phyloP scores from a whole-genome alignment of 129 eudicot species.

The Escallonia herrerae region DNA sequence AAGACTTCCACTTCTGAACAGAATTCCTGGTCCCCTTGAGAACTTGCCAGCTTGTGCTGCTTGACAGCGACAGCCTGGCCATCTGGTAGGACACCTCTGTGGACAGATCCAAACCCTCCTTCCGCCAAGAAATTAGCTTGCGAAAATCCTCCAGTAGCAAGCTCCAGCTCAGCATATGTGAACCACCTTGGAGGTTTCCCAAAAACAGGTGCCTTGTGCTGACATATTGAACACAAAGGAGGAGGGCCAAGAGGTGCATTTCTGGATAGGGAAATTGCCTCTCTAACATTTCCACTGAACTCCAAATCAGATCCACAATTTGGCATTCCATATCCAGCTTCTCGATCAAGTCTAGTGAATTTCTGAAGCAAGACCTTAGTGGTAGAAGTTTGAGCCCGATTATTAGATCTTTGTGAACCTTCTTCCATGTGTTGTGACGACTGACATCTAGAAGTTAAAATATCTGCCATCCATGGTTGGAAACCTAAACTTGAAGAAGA shows the following conservation, averaged over 20 bases:
- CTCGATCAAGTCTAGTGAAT: slow-evolving; percentile 55
- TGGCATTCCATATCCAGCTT: slow-evolving; percentile 41
- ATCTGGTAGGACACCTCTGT: slow-evolving; percentile 91
- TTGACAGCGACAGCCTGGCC: slow-evolving; percentile 94
- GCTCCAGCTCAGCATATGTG: slow-evolving; percentile 85
- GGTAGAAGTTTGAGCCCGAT: slow-evolving; percentile 31
- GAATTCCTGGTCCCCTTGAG: slow-evolving; percentile 97
- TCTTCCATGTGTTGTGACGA: slow-evolving; percentile 42
- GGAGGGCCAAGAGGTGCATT: slow-evolving; percentile 78
- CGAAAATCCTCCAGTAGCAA: slow-evolving; percentile 94
- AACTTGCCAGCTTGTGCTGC: slow-evolving; percentile 95
- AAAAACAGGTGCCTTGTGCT: slow-evolving; percentile 95
- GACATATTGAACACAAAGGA: slow-evolving; percentile 92
- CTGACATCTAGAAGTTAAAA: slow-evolving; percentile 32
- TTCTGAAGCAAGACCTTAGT: slow-evolving; percentile 43
- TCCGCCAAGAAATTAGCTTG: slow-evolving; percentile 92
- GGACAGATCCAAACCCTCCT: slow-evolving; percentile 96
- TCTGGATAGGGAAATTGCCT: slow-evolving; percentile 73
- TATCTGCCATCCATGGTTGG: slow-evolving; percentile 79
- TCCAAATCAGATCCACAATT: slow-evolving; percentile 56
- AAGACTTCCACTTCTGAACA: slow-evolving; percentile 97
- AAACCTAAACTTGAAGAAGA: slow-evolving; percentile 78
- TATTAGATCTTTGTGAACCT: slow-evolving; percentile 31
- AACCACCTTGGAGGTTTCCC: slow-evolving; percentile 98
- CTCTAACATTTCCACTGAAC: slow-evolving; percentile 70